These are phyloP conservation scores for Venturia aucupariae DNA, from an alignment of 2,329 filamentous ascomycete species.

Conservation along the genomic window DNA sequence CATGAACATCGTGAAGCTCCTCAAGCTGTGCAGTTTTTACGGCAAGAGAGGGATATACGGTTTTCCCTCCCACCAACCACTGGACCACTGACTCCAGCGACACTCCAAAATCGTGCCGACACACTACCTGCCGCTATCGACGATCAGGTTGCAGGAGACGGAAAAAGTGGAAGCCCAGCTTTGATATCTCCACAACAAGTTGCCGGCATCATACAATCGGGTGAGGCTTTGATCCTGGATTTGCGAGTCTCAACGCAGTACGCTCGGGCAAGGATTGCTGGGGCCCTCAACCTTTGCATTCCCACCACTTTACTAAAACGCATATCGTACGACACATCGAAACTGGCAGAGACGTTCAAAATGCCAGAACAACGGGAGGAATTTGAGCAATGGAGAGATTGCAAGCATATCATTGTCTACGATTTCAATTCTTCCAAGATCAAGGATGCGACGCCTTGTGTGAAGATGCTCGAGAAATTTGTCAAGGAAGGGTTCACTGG, in stretches of 20 bases:
- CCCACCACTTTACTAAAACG: constrained; percentile 89
- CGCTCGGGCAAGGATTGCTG: constrained; percentile 60
- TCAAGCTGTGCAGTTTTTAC: constrained; percentile 26
- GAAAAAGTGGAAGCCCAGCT: constrained; percentile 23
- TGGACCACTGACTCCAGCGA: constrained; percentile 6
- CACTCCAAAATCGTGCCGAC: constrained; percentile 32
- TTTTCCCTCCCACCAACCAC: constrained; percentile 25
- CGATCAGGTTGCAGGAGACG: constrained; percentile 21
- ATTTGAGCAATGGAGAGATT: constrained; percentile 68
- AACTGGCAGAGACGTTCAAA: constrained; percentile 79
- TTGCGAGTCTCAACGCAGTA: constrained; percentile 81
- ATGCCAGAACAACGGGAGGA: constrained; percentile 57
- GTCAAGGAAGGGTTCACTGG: constrained; percentile 73
- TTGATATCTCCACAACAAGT: constrained; percentile 41
- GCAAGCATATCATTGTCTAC: constrained; percentile 76
- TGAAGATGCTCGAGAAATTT: constrained; percentile 93
- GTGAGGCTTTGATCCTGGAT: constrained; percentile 65
- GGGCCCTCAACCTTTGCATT: constrained; percentile 88
- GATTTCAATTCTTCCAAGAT: constrained; percentile 67
- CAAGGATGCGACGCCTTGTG: constrained; percentile 69
- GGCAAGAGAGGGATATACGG: constrained; percentile 24
- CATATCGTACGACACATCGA: constrained; percentile 80
- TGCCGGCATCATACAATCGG: constrained; percentile 39
- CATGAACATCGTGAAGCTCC: constrained; percentile 27
- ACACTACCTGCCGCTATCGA: constrained; percentile 33